phyloP scores from a whole-genome alignment of 306 rosid genomes.

The Cucurbita ficifolia region DNA sequence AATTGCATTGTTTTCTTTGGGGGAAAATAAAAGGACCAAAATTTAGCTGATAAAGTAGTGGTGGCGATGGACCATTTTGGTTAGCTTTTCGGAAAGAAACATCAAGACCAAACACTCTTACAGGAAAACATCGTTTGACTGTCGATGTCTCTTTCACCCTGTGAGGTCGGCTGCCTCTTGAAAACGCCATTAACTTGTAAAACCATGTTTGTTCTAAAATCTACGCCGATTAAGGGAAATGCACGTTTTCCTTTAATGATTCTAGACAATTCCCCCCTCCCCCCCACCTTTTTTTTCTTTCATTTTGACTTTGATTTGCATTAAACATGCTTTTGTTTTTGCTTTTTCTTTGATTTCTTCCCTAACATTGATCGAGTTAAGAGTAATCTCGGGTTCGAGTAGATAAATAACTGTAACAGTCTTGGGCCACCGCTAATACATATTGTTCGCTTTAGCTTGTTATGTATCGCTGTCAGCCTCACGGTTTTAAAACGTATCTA shows the following conservation, averaged over 20 bases:
- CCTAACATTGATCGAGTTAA: background rate
- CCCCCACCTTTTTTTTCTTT: background rate
- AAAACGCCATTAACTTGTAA: background rate
- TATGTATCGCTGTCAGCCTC: no score
- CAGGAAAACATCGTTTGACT: background rate
- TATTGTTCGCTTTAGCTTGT: no score
- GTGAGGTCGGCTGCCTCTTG: background rate
- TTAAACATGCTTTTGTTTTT: background rate
- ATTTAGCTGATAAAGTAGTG: background rate
- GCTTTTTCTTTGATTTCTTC: slow-evolving; percentile 8
- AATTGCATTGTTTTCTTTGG: background rate
- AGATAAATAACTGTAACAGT: no score
- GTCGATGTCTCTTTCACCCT: background rate
- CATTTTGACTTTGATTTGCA: background rate
- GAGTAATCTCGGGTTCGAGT: no score
- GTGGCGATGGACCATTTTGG: background rate
- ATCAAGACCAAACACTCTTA: background rate
- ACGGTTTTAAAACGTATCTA: no score
- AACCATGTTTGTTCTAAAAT: background rate
- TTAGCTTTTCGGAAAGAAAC: background rate
- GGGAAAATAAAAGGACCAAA: background rate
- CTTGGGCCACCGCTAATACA: no score
- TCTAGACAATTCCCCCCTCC: background rate
- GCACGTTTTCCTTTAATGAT: background rate
- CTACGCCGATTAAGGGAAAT: background rate